A percentile compares a stretch with the other conserved stretches of the same genome.
Evolutionary conservation across 2,329 filamentous ascomycete genomes (phyloP).

Genomic region (Trichoderma sp.): DNA sequence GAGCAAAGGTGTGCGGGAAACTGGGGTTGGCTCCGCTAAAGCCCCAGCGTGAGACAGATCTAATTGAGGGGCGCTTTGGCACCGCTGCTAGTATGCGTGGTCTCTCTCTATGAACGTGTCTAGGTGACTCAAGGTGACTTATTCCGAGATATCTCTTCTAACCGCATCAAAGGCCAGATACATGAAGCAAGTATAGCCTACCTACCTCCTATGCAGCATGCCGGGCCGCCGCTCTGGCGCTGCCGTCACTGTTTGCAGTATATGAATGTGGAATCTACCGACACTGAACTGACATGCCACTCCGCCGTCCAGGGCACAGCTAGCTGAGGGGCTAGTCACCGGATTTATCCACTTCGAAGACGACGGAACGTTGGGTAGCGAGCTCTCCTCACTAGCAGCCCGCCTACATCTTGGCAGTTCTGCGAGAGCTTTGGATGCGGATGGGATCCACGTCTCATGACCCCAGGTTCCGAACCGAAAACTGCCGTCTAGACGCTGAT

Average conservation of each 20-base stretch:
- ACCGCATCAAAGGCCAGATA: not conserved
- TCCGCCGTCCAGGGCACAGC: not conserved
- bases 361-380: not conserved
- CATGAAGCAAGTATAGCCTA: not conserved
- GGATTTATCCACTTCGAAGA: slow-evolving; percentile 1
- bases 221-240: not conserved
- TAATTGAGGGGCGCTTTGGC: not conserved
- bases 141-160: not conserved
- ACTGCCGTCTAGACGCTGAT: not conserved
- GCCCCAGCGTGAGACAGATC: not conserved
- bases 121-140: not conserved
- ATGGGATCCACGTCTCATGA: slow-evolving; percentile 16
- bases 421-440: not conserved
- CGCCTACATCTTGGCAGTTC: not conserved
- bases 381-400: not conserved
- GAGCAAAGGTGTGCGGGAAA: not conserved
- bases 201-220: not conserved
- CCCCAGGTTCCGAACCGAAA: slow-evolving; percentile 3
- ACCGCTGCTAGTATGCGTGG: not conserved
- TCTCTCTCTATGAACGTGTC: not conserved
- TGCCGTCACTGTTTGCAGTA: no score
- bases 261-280: not conserved
- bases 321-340: not conserved
- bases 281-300: not conserved
- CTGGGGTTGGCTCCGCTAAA: not conserved